phyloP scores from a whole-genome alignment of 768 basidiomycete genomes.

The Amanita pseudoporphyria region DNA sequence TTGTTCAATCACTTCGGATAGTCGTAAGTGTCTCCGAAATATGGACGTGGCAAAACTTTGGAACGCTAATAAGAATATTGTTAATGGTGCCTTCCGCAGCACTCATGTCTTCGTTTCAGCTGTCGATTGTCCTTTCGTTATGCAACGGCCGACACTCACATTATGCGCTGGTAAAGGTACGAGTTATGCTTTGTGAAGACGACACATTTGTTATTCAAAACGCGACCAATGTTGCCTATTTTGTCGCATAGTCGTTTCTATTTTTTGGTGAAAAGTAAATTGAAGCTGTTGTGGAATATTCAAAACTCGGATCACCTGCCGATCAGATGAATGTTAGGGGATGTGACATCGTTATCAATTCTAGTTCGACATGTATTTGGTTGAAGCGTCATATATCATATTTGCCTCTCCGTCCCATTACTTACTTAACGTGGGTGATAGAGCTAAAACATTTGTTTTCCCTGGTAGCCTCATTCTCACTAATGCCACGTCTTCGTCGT shows the following conservation, averaged over 20 bases:
- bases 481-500: background rate
- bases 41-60: slow-evolving; percentile 22
- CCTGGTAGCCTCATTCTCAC: no score
- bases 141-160: slow-evolving; percentile 28
- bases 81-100: slow-evolving; percentile 24
- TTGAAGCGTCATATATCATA: slow-evolving; percentile 17
- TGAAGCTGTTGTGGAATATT: slow-evolving; percentile 19
- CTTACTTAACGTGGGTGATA: no score
- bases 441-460: no score
- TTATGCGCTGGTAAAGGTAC: slow-evolving; percentile 27
- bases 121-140: slow-evolving; percentile 37
- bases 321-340: slow-evolving; percentile 26
- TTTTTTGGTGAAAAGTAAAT: slow-evolving; percentile 19
- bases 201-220: slow-evolving; percentile 25
- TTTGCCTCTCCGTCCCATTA: slow-evolving; percentile 37
- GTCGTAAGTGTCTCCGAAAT: slow-evolving; percentile 30
- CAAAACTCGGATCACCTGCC: slow-evolving; percentile 20
- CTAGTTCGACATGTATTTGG: background rate
- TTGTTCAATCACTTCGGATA: slow-evolving; percentile 23
- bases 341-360: slow-evolving; percentile 21
- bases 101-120: slow-evolving; percentile 33
- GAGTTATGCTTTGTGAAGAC: slow-evolving; percentile 33
- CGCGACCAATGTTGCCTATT: slow-evolving; percentile 19
- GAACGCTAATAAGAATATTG: slow-evolving; percentile 23
- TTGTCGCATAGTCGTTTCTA: slow-evolving; percentile 30